Conservation (phyloP, 2,329 filamentous ascomycete genomes). For the Trichoderma sp. region DNA sequence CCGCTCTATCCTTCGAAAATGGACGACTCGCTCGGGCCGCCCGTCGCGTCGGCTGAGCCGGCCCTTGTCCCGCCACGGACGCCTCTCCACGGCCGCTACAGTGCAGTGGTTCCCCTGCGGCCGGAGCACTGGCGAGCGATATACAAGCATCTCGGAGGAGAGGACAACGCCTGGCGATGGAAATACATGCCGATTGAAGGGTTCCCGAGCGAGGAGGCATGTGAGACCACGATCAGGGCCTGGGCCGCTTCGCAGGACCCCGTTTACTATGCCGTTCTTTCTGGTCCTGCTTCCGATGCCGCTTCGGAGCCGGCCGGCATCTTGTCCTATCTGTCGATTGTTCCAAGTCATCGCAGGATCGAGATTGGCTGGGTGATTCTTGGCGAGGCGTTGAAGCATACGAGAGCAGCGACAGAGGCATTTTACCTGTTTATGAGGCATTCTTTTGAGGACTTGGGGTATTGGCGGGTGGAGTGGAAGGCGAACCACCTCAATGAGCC, state of each 20-base stretch:
- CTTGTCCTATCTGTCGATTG: constrained; percentile 51
- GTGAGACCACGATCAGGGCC: constrained; percentile 29
- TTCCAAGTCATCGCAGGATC: constrained; percentile 51
- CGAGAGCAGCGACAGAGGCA: constrained; percentile 58
- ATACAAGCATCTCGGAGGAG: constrained; percentile 41
- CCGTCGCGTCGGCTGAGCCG: constrained; percentile 17
- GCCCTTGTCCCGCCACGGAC: constrained; percentile 26
- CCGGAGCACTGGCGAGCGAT: constrained; percentile 36
- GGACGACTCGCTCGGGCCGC: constrained; percentile 21
- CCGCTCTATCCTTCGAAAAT: constrained; percentile 5
- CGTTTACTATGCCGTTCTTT: constrained; percentile 50
- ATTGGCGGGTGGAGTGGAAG: constrained; percentile 66
- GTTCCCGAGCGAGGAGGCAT: constrained; percentile 32
- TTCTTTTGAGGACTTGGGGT: constrained; percentile 56
- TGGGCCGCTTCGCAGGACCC: constrained; percentile 41
- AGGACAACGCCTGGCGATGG: constrained; percentile 40
- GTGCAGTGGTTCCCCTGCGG: constrained; percentile 38
- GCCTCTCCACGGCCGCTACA: constrained; percentile 38
- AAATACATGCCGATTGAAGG: constrained; percentile 40
- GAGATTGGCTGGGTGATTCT: constrained; percentile 63
- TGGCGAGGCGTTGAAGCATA: constrained; percentile 53
- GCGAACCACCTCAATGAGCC: constrained; percentile 59
- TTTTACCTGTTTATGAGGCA: constrained; percentile 58
- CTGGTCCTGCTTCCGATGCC: constrained; percentile 34
- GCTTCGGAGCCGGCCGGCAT: constrained; percentile 46